Percentiles rank a stretch among this genome's conserved stretches.
phyloP scores from a whole-genome alignment of 23 red algal species.

The Gracilaria domingensis region DNA sequence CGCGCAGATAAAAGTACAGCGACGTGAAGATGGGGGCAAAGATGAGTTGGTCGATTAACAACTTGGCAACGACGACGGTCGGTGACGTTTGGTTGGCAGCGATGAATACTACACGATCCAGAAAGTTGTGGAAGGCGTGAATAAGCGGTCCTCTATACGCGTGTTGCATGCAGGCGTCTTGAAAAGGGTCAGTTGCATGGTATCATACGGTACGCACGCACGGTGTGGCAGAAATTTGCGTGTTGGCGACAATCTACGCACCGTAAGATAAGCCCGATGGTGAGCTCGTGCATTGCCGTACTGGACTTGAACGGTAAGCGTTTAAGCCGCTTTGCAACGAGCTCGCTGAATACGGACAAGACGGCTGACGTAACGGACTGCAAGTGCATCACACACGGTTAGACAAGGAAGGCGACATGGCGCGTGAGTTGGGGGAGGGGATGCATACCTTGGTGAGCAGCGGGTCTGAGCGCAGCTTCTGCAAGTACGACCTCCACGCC shows the following conservation, averaged over 20 bases:
- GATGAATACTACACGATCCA: slow-evolving; percentile 83
- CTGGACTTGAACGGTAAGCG: slow-evolving; percentile 49
- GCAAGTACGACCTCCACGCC: slow-evolving; percentile 62
- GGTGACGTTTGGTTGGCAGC: slow-evolving; percentile 51
- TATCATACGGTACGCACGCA: too few relatives aligned
- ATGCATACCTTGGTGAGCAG: slow-evolving; percentile 73
- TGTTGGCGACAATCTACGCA: neutral
- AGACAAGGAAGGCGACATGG: too few relatives aligned
- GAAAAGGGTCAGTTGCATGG: too few relatives aligned
- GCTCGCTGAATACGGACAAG: slow-evolving; percentile 69
- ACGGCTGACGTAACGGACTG: slow-evolving; percentile 90
- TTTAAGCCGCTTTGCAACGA: slow-evolving; percentile 70
- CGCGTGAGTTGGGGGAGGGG: too few relatives aligned
- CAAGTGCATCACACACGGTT: too few relatives aligned
- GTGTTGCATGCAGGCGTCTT: too few relatives aligned
- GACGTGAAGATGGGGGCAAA: slow-evolving; percentile 91
- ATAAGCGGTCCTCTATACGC: slow-evolving; percentile 87
- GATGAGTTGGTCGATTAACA: slow-evolving; percentile 87
- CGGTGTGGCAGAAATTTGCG: neutral
- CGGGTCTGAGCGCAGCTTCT: slow-evolving; percentile 36
- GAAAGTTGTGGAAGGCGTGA: slow-evolving; percentile 90
- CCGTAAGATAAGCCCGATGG: slow-evolving; percentile 74
- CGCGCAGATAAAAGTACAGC: slow-evolving; percentile 83
- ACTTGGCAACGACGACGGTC: slow-evolving; percentile 81
- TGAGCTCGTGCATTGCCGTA: slow-evolving; percentile 85